Conservation (phyloP, 768 basidiomycete genomes). For the Russula brevipes region DNA sequence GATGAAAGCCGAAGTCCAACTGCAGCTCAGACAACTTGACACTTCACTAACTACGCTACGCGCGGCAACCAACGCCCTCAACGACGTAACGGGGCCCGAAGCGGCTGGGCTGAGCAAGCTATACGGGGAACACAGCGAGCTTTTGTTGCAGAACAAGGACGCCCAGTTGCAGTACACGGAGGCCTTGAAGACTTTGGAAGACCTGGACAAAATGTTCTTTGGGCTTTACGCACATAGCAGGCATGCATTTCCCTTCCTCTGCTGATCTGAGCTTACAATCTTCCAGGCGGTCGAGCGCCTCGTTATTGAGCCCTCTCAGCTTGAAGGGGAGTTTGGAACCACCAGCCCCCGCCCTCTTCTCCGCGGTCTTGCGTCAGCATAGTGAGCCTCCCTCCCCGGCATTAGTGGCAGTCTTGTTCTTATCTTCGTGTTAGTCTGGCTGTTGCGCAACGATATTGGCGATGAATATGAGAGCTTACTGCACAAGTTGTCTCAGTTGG, state of each 20-base stretch:
- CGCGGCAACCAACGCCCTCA: slow-evolving; percentile 43
- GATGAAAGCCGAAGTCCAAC: slow-evolving; percentile 62
- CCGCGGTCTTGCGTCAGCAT: slow-evolving; percentile 58
- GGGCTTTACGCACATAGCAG: slow-evolving; percentile 42
- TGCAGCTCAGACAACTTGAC: slow-evolving; percentile 55
- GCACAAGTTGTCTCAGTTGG: slow-evolving; percentile 51
- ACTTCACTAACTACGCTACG: slow-evolving; percentile 53
- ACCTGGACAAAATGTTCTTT: slow-evolving; percentile 52
- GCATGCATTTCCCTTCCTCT: slow-evolving; percentile 38
- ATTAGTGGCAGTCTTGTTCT: not conserved
- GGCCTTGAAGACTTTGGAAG: slow-evolving; percentile 54
- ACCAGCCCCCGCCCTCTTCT: slow-evolving; percentile 56
- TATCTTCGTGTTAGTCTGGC: slow-evolving; percentile 48
- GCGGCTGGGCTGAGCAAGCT: slow-evolving; percentile 54
- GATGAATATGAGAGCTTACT: slow-evolving; percentile 51
- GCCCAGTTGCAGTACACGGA: slow-evolving; percentile 51
- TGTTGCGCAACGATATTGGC: slow-evolving; percentile 52
- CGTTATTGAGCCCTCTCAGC: slow-evolving; percentile 1
- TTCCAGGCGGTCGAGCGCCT: slow-evolving; percentile 22
- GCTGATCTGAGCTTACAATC: not conserved
- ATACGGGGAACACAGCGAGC: slow-evolving; percentile 48
- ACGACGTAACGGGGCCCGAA: slow-evolving; percentile 49
- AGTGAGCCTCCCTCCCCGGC: slow-evolving; percentile 42
- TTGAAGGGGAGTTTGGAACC: slow-evolving; percentile 35
- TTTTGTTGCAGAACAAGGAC: slow-evolving; percentile 38